phyloP scores from a whole-genome alignment of 1,284 basidiomycete species.

The Cutaneotrichosporon arboriforme region DNA sequence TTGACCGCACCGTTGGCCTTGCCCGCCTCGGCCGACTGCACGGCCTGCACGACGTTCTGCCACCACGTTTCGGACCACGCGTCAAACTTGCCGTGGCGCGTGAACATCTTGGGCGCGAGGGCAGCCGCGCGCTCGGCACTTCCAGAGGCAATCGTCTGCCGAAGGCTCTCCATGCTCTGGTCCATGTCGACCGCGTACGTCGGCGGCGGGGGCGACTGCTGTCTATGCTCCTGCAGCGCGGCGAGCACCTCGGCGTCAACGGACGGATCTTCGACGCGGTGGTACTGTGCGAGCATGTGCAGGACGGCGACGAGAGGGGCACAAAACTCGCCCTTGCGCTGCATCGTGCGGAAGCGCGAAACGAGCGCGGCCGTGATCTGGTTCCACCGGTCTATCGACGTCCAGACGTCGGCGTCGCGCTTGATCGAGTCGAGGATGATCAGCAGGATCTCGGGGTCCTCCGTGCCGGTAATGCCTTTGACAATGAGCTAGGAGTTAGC shows the following conservation, averaged over 20 bases:
- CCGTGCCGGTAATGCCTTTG: slow-evolving; percentile 29
- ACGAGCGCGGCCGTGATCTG: slow-evolving; percentile 35
- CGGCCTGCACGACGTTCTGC: slow-evolving; percentile 24
- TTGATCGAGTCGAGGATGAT: slow-evolving; percentile 36
- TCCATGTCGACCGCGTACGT: slow-evolving; percentile 20
- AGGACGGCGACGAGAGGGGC: slow-evolving; percentile 25
- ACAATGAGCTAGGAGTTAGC: slow-evolving; percentile 32
- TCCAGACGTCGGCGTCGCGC: slow-evolving; percentile 43
- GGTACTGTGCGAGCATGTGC: slow-evolving; percentile 23
- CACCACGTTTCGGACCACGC: slow-evolving; percentile 34
- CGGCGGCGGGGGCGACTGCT: slow-evolving; percentile 12
- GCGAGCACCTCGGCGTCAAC: slow-evolving; percentile 31
- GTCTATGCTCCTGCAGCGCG: slow-evolving; percentile 15
- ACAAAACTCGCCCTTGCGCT: slow-evolving; percentile 25
- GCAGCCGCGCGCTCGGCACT: slow-evolving; percentile 17
- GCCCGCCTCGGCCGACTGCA: slow-evolving; percentile 16
- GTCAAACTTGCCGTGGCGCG: slow-evolving; percentile 30
- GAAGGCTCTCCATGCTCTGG: slow-evolving; percentile 27
- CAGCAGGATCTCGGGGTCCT: slow-evolving; percentile 36
- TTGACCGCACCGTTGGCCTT: slow-evolving; percentile 13
- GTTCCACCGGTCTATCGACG: slow-evolving; percentile 41
- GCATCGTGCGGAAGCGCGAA: slow-evolving; percentile 29
- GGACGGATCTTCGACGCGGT: slow-evolving; percentile 26
- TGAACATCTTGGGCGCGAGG: slow-evolving; percentile 28
- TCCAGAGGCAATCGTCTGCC: slow-evolving; percentile 20